Percentiles rank a stretch among this genome's conserved stretches.
Conservation (phyloP, 768 basidiomycete species). For the Boletus vinaceobasis region DNA sequence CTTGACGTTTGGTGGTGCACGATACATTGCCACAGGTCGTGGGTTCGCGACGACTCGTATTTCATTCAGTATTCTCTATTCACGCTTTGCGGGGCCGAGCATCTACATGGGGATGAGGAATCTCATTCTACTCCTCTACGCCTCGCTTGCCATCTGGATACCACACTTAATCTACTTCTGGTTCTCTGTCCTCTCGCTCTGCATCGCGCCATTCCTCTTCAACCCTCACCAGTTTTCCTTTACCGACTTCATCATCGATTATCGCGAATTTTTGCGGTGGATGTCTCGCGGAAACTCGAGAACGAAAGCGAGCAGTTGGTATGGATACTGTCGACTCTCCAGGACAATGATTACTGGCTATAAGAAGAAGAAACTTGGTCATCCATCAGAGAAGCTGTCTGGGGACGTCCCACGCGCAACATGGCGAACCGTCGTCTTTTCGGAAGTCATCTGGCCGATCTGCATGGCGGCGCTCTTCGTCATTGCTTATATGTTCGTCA, state of each 20-base stretch:
- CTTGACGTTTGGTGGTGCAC: conserved; percentile 95
- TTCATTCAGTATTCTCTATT: conserved; percentile 95
- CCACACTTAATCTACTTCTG: conserved; percentile 98
- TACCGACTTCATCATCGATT: conserved; percentile 97
- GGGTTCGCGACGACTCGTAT: conserved; percentile 98
- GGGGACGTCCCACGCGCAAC: conserved; percentile 90
- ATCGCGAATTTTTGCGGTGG: conserved; percentile 97
- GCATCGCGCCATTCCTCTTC: conserved; percentile 97
- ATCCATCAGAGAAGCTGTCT: conserved; percentile 96
- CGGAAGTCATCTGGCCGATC: conserved; percentile 81
- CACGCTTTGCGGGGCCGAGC: conserved; percentile 98
- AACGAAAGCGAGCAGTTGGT: conserved; percentile 97
- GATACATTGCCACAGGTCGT: conserved; percentile 98
- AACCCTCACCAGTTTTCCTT: conserved; percentile 99
- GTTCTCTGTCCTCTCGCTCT: conserved; percentile 92
- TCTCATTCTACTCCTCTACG: conserved; percentile 83
- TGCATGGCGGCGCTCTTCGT: conserved; percentile 73
- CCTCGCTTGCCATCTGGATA: conserved; percentile 89
- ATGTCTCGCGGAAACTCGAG: conserved; percentile 98
- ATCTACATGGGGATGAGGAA: conserved; percentile 99
- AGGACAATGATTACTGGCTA: conserved; percentile 98
- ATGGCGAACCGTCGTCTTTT: conserved; percentile 80
- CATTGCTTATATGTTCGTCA: conserved; percentile 88
- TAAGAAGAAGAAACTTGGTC: conserved; percentile 98
- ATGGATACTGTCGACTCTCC: conserved; percentile 97